Evolutionary conservation across 139 green algal genomes (phyloP).

Genomic region (Astrephomene gubernaculifera): DNA sequence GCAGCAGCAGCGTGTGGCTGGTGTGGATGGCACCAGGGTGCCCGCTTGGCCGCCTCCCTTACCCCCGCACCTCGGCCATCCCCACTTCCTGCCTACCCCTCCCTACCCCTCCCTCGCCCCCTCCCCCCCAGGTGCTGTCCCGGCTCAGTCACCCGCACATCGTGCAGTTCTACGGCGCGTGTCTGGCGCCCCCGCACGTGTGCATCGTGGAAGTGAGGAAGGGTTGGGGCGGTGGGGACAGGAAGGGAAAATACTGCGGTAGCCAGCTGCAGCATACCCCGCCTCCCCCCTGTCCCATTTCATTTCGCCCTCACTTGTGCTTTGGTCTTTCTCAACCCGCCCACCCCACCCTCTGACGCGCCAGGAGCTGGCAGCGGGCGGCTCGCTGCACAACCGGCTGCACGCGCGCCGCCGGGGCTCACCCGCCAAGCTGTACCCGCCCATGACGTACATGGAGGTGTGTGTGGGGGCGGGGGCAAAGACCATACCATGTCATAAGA

Average conservation of each 20-base stretch:
- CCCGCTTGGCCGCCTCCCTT: too few species aligned
- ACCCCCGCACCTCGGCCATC: too few species aligned
- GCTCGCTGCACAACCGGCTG: constrained; percentile 66
- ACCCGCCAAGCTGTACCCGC: constrained; percentile 21
- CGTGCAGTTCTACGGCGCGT: constrained; percentile 65
- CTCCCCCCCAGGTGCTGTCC: constrained; percentile 51
- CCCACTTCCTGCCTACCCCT: too few species aligned
- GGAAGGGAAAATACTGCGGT: too few species aligned
- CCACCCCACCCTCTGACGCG: not conserved
- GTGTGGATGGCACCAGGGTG: too few species aligned
- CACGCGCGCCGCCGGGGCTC: constrained; percentile 47
- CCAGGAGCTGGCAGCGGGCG: constrained; percentile 70
- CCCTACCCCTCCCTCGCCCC: too few species aligned
- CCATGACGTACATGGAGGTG: constrained; percentile 24
- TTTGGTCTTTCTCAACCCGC: not conserved
- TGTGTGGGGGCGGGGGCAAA: too few species aligned
- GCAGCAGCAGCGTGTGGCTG: too few species aligned
- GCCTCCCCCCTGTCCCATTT: not conserved
- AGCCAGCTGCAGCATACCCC: too few species aligned
- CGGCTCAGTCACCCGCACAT: constrained; percentile 67
- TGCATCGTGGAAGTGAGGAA: constrained; percentile 75
- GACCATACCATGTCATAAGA: too few species aligned
- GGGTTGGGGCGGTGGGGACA: not conserved
- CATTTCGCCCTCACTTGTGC: not conserved
- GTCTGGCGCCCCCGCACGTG: constrained; percentile 70